A percentile compares a stretch with the other conserved stretches of the same genome.
Conservation (phyloP, 208 protist species). For the Lotmaria passim region DNA sequence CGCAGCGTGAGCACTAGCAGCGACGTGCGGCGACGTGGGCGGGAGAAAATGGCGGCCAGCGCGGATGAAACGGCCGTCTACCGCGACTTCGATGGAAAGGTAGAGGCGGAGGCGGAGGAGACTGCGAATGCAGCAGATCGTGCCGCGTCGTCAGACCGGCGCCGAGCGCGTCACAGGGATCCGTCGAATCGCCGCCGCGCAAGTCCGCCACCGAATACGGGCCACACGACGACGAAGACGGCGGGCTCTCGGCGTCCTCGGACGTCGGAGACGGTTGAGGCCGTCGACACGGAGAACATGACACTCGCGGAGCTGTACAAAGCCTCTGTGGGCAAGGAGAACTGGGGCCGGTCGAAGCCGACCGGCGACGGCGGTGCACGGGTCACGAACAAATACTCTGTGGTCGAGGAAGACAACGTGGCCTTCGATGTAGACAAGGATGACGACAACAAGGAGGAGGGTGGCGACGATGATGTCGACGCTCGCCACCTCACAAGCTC, state of each 20-base stretch:
- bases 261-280: constrained; percentile 9
- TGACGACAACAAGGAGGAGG: background rate
- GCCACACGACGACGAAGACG: background rate
- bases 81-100: constrained; percentile 2
- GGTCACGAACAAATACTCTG: constrained; percentile 9
- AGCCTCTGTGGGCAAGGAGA: constrained; percentile 29
- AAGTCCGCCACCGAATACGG: background rate
- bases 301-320: constrained; percentile 34
- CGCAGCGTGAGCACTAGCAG: constrained; percentile 27
- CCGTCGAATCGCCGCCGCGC: background rate
- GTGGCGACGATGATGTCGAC: constrained; percentile 5
- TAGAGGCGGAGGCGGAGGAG: background rate
- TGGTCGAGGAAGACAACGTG: constrained; percentile 29
- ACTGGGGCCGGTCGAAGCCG: constrained; percentile 18
- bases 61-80: constrained; percentile 29
- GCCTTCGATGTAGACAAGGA: constrained; percentile 36
- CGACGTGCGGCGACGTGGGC: constrained; percentile 17
- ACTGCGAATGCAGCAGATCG: background rate
- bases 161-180: background rate
- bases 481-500: constrained; percentile 14
- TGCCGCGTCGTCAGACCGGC: background rate
- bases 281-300: constrained; percentile 29
- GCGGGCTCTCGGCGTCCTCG: background rate
- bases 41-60: background rate
- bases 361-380: background rate